Percentiles rank a stretch among this genome's conserved stretches.
These are phyloP conservation scores for Talaromyces wortmannii DNA, from an alignment of 495 filamentous ascomycete species.

Conservation along the genomic window DNA sequence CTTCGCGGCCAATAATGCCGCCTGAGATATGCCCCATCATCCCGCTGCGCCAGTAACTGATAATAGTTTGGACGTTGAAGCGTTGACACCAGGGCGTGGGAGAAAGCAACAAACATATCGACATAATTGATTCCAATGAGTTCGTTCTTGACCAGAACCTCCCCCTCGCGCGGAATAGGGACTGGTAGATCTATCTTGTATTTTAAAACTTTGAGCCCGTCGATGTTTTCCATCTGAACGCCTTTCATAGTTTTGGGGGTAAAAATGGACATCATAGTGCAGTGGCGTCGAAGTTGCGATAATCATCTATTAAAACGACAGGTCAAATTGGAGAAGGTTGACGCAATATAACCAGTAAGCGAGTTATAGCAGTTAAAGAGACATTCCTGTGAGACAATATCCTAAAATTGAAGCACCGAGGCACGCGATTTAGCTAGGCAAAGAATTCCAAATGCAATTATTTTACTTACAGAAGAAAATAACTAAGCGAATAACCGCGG, in stretches of 20 bases:
- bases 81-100: not conserved
- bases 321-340: too few species aligned
- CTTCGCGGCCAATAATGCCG: conserved; percentile 69
- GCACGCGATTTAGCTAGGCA: too few species aligned
- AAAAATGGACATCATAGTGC: not conserved
- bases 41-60: conserved; percentile 68
- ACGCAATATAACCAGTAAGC: too few species aligned
- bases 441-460: too few species aligned
- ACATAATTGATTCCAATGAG: conserved; percentile 75
- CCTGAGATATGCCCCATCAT: conserved; percentile 59
- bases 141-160: conserved; percentile 70
- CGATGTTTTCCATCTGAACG: conserved; percentile 56
- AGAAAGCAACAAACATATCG: conserved; percentile 1
- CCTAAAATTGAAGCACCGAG: too few species aligned
- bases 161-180: conserved; percentile 50
- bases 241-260: conserved; percentile 54
- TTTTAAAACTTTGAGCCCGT: conserved; percentile 60
- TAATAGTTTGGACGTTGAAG: not conserved
- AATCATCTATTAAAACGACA: too few species aligned
- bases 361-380: too few species aligned
- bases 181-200: conserved; percentile 63
- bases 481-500: too few species aligned
- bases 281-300: too few species aligned
- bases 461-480: too few species aligned
- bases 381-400: too few species aligned